Base-by-base conservation (phyloP, 1,284 basidiomycete genomes). In the Testicularia cyperi region DNA sequence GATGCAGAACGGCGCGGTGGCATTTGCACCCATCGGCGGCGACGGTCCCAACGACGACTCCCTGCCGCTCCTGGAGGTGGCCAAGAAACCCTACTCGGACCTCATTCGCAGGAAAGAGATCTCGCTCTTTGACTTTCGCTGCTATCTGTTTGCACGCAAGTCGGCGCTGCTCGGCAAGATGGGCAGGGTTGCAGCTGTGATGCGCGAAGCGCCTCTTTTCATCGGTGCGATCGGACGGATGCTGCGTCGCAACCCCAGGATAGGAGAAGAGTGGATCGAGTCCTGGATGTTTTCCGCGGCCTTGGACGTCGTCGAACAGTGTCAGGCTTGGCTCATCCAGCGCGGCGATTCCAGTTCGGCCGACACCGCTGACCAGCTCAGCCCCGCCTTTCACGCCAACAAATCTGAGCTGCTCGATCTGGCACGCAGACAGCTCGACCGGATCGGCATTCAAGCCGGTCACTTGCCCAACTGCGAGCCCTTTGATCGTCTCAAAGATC, bases 251-350 rank as follows among this genome's bases (percentile, higher is more conserved):
- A 82, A 86, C 23, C 33, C 27, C 38, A 32, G 40, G 6, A 25
- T 43, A 5, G 63, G 92, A 87, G 78, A 78, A 26, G 81, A 82
- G 5, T 80, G 96, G n/a, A 81, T 96, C 28, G 90, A 96, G 75
- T 87, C 88, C 0, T 98, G 95, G 94, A 88, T 84, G 18, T 97
- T 91, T 77, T 90, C 88, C 9, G 90, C 91, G 1, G 86, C 90
- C 18, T 80, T 94, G 42, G 90, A 88, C 65, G 85, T 88, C 30
- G 85, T 94, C 12, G 86, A 90, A 15, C 86, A 87, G 66, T 90
- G 87, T 67, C 88, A 92, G 68, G 78, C 80, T 4, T 92, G 90
- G 89, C 82, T 74, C 13, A 55, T 70, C 8, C 67, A 66, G 34
- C 45, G 60, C 30, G 52, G 66, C 12, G 60, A 51, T 5, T 31